Evolutionary conservation across 2,329 filamentous ascomycete species (phyloP).

Genomic region (Scleromitrula shiraiana): DNA sequence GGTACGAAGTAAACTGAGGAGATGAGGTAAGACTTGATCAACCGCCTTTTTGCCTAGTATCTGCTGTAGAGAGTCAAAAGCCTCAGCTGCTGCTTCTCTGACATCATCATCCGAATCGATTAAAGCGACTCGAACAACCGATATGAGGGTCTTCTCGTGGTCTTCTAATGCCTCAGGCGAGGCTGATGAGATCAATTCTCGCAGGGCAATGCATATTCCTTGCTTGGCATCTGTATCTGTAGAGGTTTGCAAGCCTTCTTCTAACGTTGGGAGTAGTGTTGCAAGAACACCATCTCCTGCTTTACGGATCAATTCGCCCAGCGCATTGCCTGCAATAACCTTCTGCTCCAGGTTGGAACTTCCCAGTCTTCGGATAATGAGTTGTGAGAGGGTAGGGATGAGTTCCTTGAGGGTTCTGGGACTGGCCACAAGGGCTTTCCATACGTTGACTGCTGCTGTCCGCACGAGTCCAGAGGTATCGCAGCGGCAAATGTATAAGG

Average conservation of each 20-base stretch:
- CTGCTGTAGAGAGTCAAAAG: conserved; percentile 90
- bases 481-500: conserved; percentile 93
- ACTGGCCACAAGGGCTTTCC: conserved; percentile 92
- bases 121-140: conserved; percentile 84
- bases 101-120: conserved; percentile 87
- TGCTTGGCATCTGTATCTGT: conserved; percentile 91
- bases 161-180: conserved; percentile 84
- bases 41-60: conserved; percentile 90
- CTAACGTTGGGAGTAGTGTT: conserved; percentile 80
- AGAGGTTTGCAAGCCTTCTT: conserved; percentile 81
- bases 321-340: conserved; percentile 92
- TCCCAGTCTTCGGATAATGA: conserved; percentile 87
- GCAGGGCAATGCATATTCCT: conserved; percentile 92
- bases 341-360: conserved; percentile 98
- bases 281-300: conserved; percentile 89
- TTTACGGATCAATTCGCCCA: conserved; percentile 94
- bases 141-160: conserved; percentile 90
- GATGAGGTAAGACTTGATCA: conserved; percentile 87
- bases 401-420: conserved; percentile 91
- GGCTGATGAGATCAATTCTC: conserved; percentile 85
- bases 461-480: conserved; percentile 91
- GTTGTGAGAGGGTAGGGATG: conserved; percentile 86
- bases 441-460: conserved; percentile 81
- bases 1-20: conserved; percentile 80
- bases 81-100: conserved; percentile 90